Percentiles rank a stretch among this genome's conserved stretches.
These are phyloP conservation scores for Euphorbia tirucalli DNA, from an alignment of 345 rosid species.

Conservation along the genomic window DNA sequence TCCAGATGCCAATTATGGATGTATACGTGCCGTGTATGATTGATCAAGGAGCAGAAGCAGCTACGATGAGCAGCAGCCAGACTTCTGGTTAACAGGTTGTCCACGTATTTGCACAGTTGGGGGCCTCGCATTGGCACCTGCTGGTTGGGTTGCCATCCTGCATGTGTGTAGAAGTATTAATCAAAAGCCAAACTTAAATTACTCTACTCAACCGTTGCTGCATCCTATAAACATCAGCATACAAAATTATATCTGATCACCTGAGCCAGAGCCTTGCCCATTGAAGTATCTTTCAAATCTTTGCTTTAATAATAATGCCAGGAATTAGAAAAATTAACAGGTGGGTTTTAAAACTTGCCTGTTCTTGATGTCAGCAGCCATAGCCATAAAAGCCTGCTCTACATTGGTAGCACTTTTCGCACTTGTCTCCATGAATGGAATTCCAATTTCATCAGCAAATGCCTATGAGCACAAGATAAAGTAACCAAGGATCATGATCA, in stretches of 20 bases:
- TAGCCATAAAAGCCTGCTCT: slow-evolving; percentile 81
- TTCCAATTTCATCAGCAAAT: slow-evolving; percentile 70
- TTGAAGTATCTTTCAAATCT: too few relatives aligned
- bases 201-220: neutral
- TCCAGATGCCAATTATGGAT: slow-evolving; percentile 3
- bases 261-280: too few relatives aligned
- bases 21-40: neutral
- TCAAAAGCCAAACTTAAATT: neutral
- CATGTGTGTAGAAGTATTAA: neutral
- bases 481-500: slow-evolving; percentile 1
- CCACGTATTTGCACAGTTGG: slow-evolving; percentile 94
- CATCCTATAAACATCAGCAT: neutral
- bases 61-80: slow-evolving; percentile 91
- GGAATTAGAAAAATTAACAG: too few relatives aligned
- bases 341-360: slow-evolving; percentile 33
- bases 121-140: slow-evolving; percentile 62
- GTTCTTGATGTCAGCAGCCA: slow-evolving; percentile 68
- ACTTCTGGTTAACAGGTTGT: slow-evolving; percentile 87
- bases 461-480: slow-evolving; percentile 40
- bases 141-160: slow-evolving; percentile 99
- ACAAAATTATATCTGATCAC: neutral
- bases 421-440: slow-evolving; percentile 82
- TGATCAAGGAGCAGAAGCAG: slow-evolving; percentile 3
- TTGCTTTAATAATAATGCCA: too few relatives aligned
- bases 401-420: slow-evolving; percentile 71